Evolutionary conservation across 345 rosid species (phyloP).

Genomic region (Tarenaya hassleriana): DNA sequence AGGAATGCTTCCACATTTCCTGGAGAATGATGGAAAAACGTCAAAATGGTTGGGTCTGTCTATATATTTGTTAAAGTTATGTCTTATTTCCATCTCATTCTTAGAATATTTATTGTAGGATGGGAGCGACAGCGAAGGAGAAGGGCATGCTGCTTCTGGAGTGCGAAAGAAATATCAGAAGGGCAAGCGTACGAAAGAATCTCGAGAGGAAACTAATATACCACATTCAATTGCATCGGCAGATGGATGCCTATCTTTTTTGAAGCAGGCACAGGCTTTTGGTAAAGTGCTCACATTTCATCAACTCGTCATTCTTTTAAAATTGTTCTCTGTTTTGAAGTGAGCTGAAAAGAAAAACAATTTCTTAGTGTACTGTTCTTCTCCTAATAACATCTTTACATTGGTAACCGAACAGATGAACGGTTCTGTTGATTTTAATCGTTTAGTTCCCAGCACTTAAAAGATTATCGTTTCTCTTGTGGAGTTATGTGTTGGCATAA

Average conservation of each 20-base stretch:
- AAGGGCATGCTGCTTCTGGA: constrained; percentile 45
- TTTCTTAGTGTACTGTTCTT: background rate
- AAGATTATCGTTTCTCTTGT: constrained; percentile 7
- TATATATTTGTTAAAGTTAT: constrained; percentile 6
- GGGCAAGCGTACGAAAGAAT: constrained; percentile 47
- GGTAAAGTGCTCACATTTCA: constrained; percentile 46
- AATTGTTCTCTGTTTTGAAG: constrained; percentile 2
- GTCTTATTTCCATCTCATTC: background rate
- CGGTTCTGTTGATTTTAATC: constrained; percentile 12
- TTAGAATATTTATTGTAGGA: constrained; percentile 41
- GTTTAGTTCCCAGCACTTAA: constrained; percentile 10
- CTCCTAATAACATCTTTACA: background rate
- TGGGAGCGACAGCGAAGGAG: constrained; percentile 66
- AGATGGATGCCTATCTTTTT: constrained; percentile 65
- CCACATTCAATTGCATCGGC: constrained; percentile 34
- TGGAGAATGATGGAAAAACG: constrained; percentile 1
- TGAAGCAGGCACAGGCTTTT: constrained; percentile 51
- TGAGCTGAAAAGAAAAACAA: constrained; percentile 2
- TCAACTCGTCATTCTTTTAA: constrained; percentile 5
- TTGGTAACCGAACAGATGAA: constrained; percentile 9
- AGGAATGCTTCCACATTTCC: constrained; percentile 3
- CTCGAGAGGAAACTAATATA: constrained; percentile 41
- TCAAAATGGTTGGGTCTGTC: constrained; percentile 3
- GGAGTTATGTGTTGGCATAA: constrained; percentile 18
- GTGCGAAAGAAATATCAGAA: constrained; percentile 42